Percentiles rank a stretch among this genome's conserved stretches.
phyloP scores from a whole-genome alignment of 2,329 filamentous ascomycete species.

The Keithomyces neogunnii region DNA sequence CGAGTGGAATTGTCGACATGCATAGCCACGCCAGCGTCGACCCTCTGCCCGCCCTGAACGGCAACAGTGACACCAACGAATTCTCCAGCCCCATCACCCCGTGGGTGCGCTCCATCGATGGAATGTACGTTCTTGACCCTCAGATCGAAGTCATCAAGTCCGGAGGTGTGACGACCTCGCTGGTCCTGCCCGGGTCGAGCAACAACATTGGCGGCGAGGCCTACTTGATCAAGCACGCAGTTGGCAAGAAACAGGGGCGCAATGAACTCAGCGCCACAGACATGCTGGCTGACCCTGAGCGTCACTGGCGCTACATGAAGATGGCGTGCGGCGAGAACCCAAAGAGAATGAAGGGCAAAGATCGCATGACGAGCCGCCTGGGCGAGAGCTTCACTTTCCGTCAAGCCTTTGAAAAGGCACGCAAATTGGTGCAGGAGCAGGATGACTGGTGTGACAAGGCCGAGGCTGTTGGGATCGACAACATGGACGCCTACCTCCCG shows the following conservation, averaged over 20 bases:
- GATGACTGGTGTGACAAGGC: conserved; percentile 61
- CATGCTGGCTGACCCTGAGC: conserved; percentile 58
- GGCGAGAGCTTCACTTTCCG: conserved; percentile 64
- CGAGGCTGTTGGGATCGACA: conserved; percentile 37
- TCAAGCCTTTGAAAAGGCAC: conserved; percentile 57
- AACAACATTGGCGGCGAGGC: conserved; percentile 69
- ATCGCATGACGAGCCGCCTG: conserved; percentile 50
- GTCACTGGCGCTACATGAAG: conserved; percentile 63
- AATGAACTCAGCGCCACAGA: conserved; percentile 54
- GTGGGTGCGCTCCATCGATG: conserved; percentile 59
- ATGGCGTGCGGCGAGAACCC: conserved; percentile 70
- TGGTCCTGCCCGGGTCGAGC: conserved; percentile 59
- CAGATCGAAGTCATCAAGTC: conserved; percentile 64
- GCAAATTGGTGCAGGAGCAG: conserved; percentile 47
- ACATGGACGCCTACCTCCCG: conserved; percentile 49
- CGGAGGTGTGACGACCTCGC: conserved; percentile 61
- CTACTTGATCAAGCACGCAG: conserved; percentile 59
- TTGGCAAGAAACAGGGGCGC: conserved; percentile 50
- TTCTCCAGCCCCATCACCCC: conserved; percentile 56
- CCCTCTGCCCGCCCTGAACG: conserved; percentile 44
- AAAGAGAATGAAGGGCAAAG: conserved; percentile 50
- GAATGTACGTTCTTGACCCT: conserved; percentile 52
- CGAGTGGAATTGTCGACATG: conserved; percentile 63
- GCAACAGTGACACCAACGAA: conserved; percentile 55
- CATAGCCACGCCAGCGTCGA: conserved; percentile 58